phyloP scores from a whole-genome alignment of 2,329 filamentous ascomycete species.

The Venturia pyrina region DNA sequence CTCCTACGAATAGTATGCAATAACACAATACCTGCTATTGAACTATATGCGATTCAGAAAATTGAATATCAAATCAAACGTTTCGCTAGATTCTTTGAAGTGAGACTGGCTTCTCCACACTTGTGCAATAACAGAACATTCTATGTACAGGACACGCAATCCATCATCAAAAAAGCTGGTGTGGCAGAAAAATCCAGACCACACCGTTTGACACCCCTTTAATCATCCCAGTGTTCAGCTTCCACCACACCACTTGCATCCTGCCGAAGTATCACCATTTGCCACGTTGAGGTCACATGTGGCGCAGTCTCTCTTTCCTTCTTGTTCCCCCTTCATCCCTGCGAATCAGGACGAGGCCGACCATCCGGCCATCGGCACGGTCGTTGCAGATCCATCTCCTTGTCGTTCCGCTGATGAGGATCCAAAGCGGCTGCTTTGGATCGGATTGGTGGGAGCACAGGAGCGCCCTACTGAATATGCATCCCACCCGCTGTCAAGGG shows the following conservation, averaged over 20 bases:
- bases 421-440: no score
- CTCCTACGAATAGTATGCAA: not conserved
- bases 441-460: no score
- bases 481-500: no score
- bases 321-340: not conserved
- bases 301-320: not conserved
- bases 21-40: no score
- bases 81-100: not conserved
- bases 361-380: no score
- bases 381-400: no score
- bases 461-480: no score
- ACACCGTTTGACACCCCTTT: not conserved
- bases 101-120: not conserved
- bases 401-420: no score
- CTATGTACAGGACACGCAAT: no score
- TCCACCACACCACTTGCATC: not conserved
- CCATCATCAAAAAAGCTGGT: not conserved
- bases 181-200: not conserved
- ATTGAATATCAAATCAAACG: not conserved
- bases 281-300: not conserved
- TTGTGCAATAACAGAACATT: not conserved
- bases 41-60: not conserved
- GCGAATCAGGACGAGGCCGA: no score
- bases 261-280: not conserved
- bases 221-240: not conserved